Conservation (phyloP, 2,329 filamentous ascomycete genomes). For the Fusarium papillatum region DNA sequence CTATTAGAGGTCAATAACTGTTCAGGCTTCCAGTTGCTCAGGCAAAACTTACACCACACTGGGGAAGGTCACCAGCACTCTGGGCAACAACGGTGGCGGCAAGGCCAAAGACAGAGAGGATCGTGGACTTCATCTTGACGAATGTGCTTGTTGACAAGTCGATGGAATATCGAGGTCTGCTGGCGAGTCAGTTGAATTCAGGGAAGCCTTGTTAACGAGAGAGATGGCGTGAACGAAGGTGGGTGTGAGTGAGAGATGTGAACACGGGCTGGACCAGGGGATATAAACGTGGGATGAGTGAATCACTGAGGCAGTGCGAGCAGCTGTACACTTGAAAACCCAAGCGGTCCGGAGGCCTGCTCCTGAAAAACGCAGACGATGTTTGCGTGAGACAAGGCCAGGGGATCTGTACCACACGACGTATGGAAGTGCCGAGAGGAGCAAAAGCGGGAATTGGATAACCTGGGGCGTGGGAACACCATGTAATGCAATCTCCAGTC, state of each 20-base stretch:
- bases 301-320: conserved; percentile 28
- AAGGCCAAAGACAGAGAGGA: conserved; percentile 58
- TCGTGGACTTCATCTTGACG: conserved; percentile 65
- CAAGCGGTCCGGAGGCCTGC: conserved; percentile 14
- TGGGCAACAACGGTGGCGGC: conserved; percentile 58
- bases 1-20: conserved; percentile 50
- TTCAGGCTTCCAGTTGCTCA: not conserved
- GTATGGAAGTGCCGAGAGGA: conserved; percentile 34
- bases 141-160: conserved; percentile 33
- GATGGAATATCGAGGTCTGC: conserved; percentile 29
- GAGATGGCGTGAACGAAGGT: conserved; percentile 19
- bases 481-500: conserved; percentile 32
- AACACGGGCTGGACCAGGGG: not conserved
- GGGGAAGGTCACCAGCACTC: conserved; percentile 56
- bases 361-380: conserved; percentile 35
- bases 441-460: conserved; percentile 16
- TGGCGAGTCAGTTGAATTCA: conserved; percentile 23
- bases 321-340: conserved; percentile 27
- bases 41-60: conserved; percentile 64
- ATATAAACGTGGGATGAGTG: conserved; percentile 24
- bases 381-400: conserved; percentile 49
- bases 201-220: conserved; percentile 13
- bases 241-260: not conserved
- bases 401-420: conserved; percentile 39
- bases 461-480: conserved; percentile 29